These are phyloP conservation scores for Setaria viridis DNA, from an alignment of 202 grass and related monocot genomes.

Conservation along the genomic window DNA sequence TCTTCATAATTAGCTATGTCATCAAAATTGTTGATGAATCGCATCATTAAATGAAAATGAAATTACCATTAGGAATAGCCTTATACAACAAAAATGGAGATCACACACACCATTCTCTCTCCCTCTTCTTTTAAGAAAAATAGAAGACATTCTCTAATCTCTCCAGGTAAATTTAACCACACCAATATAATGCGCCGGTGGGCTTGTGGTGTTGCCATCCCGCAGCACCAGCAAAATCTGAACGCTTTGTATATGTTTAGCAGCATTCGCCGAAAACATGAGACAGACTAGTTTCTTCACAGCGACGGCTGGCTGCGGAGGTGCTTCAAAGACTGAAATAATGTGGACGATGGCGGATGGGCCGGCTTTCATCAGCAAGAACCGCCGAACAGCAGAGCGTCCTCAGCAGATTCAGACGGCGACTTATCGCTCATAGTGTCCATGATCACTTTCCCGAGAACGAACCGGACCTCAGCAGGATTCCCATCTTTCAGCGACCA, in stretches of 20 bases:
- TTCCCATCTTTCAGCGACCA: slow-evolving; percentile 62
- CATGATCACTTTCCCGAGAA: slow-evolving; percentile 80
- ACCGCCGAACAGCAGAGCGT: background rate
- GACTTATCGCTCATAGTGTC: slow-evolving; percentile 56
- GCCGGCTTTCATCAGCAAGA: slow-evolving; percentile 12
- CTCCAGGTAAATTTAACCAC: slow-evolving; percentile 1
- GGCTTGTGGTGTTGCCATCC: background rate
- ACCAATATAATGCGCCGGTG: background rate
- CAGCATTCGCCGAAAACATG: background rate
- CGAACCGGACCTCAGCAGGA: slow-evolving; percentile 69
- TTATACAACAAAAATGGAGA: too few relatives aligned
- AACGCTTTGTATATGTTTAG: background rate
- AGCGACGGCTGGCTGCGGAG: too few relatives aligned
- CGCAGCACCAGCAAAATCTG: slow-evolving; percentile 15
- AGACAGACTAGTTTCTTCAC: background rate
- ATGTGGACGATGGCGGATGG: too few relatives aligned
- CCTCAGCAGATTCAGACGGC: slow-evolving; percentile 25
- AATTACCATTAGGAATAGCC: too few relatives aligned
- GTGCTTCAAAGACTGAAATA: too few relatives aligned
- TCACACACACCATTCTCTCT: background rate
- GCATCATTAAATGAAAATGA: too few relatives aligned
- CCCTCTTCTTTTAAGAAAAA: background rate
- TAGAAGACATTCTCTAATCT: background rate
- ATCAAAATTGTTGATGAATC: too few relatives aligned
- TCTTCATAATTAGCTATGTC: too few relatives aligned